Evolutionary conservation across 176 grass and related monocot genomes (phyloP), one percentile per base, ranked within the genome.

Genomic region (Lolium rigidum): DNA sequence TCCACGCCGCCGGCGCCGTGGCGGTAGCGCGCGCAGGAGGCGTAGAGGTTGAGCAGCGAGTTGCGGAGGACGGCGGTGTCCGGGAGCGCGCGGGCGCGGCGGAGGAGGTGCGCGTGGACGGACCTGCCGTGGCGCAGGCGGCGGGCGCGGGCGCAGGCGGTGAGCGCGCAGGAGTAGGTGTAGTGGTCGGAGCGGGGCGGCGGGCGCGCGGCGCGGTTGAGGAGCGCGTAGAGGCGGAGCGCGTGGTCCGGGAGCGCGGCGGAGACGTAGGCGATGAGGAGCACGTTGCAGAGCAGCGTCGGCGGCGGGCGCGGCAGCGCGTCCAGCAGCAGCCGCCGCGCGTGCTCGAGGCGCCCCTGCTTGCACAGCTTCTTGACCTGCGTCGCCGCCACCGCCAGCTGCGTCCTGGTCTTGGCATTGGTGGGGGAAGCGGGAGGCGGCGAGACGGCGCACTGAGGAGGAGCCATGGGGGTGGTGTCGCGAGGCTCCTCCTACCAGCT

Each of bases 31-130:
- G 26, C 7, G 21, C 87, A 75, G 46, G 84, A 95, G 63, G 93
- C 86, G 86, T 95, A 95, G 86, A 98, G 88, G 86, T 94, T 98
- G 83, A 98, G 96, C 51, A 98, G 93, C 7, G 93, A 98, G 82
- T 98, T 98, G 84, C 82, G 89, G 75, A 98, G 89, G 43, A 95
- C 84, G 21, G 56, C 82, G 37, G 93, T 88, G 31, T 81, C 88
- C 48, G 86, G 70, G 77, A 91, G 93, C 9, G 77, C 7, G 46
- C 67, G 84, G 14, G 69, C 76, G 78, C 91, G 90, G 65, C 88
- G 93, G 78, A 94, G 80, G 63, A 94, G 65, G 69, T 94, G 90
- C 76, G 86, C 89, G 84, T 95, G 96, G 52, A 98, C 88, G 46
- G 96, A 95, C 47, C 54, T 88, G 61, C 96, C 96, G 41, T 91